A percentile compares a stretch with the other conserved stretches of the same genome.
Conservation (phyloP, 345 rosid species). For the Crucihimalaya himalaica region DNA sequence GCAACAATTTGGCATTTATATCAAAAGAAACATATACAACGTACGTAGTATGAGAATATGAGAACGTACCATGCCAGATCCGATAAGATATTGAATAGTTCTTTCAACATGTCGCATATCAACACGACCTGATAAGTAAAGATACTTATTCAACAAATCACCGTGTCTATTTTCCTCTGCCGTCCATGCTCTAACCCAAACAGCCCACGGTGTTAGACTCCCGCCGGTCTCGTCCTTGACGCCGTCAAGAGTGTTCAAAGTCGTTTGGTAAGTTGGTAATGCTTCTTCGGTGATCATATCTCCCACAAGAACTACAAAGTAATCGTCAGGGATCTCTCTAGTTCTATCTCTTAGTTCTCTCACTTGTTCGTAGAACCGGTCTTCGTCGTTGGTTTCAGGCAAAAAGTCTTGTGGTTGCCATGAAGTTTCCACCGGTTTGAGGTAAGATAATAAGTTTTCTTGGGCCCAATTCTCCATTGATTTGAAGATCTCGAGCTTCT, state of each 20-base stretch:
- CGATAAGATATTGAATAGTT: slow-evolving; percentile 48
- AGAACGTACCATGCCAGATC: slow-evolving; percentile 38
- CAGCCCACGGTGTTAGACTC: slow-evolving; percentile 49
- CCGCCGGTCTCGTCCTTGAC: slow-evolving; percentile 33
- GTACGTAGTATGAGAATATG: background rate
- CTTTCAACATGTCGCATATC: slow-evolving; percentile 55
- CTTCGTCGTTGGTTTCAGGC: slow-evolving; percentile 37
- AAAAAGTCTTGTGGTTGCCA: slow-evolving; percentile 70
- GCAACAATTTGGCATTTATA: background rate
- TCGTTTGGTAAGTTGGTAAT: slow-evolving; percentile 72
- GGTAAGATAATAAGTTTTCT: slow-evolving; percentile 47
- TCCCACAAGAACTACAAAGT: slow-evolving; percentile 38
- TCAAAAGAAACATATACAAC: too few relatives aligned
- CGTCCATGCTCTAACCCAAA: slow-evolving; percentile 61
- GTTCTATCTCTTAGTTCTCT: slow-evolving; percentile 28
- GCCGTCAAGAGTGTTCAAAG: slow-evolving; percentile 62
- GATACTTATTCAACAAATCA: slow-evolving; percentile 57
- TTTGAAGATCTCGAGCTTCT: slow-evolving; percentile 56
- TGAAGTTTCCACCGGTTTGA: slow-evolving; percentile 57
- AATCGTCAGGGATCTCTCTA: slow-evolving; percentile 33
- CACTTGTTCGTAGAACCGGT: slow-evolving; percentile 15
- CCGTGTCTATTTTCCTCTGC: slow-evolving; percentile 60
- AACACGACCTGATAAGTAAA: slow-evolving; percentile 56
- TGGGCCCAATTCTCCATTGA: slow-evolving; percentile 46
- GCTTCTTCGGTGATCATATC: slow-evolving; percentile 74